These are phyloP conservation scores for Fusarium sp. DNA, from an alignment of 2,329 filamentous ascomycete species.

Conservation along the genomic window DNA sequence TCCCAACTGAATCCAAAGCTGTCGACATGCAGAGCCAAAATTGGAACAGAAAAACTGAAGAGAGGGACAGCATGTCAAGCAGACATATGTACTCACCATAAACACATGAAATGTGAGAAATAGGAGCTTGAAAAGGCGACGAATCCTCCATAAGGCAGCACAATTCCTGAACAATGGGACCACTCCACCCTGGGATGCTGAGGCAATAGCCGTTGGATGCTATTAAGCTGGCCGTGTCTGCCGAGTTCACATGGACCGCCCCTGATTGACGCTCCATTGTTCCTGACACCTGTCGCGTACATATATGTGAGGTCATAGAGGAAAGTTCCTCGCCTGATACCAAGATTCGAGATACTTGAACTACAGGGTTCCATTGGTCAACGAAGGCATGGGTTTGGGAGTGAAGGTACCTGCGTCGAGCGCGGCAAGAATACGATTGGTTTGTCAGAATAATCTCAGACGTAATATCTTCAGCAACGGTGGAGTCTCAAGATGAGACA, in stretches of 20 bases:
- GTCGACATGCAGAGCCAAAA: neutral
- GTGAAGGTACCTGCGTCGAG: neutral
- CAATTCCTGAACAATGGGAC: neutral
- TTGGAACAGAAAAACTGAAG: neutral
- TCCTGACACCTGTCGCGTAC: neutral
- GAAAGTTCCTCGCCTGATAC: neutral
- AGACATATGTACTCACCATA: conserved; percentile 4
- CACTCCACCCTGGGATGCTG: neutral
- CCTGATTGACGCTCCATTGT: neutral
- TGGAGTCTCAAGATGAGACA: neutral
- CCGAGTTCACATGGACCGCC: too few relatives aligned
- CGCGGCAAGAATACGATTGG: neutral
- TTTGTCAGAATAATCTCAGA: neutral
- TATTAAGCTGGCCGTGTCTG: too few relatives aligned
- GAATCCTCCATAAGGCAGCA: neutral
- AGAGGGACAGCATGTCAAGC: neutral
- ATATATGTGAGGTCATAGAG: neutral
- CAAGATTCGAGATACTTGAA: accelerated
- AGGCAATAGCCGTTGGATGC: neutral
- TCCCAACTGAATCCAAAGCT: neutral
- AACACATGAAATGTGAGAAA: neutral
- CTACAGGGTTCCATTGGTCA: neutral
- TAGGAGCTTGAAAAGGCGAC: neutral
- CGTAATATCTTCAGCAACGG: neutral
- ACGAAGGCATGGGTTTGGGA: neutral